phyloP scores from a whole-genome alignment of 495 filamentous ascomycete species.

The Haplographium delicatum region DNA sequence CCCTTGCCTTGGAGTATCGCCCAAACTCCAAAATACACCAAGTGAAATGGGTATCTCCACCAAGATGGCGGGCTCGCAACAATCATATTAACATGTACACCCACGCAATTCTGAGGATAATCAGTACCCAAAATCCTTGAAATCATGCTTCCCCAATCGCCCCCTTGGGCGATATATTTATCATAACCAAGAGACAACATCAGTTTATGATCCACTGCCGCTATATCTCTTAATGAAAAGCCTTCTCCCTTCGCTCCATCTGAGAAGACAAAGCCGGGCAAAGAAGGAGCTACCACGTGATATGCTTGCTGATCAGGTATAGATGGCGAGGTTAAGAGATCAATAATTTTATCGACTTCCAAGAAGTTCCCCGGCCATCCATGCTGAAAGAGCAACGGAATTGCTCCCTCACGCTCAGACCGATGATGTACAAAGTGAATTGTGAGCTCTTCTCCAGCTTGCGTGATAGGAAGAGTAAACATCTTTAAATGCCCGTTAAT shows the following conservation, averaged over 20 bases:
- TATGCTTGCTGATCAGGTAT: slow-evolving; percentile 44
- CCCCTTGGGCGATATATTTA: slow-evolving; percentile 62
- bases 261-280: slow-evolving; percentile 65
- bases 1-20: slow-evolving; percentile 9
- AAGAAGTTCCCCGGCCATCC: slow-evolving; percentile 67
- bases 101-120: slow-evolving; percentile 52
- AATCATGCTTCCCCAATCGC: slow-evolving; percentile 66
- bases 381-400: slow-evolving; percentile 55
- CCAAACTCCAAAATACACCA: slow-evolving; percentile 12
- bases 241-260: slow-evolving; percentile 25
- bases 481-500: slow-evolving; percentile 55
- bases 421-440: slow-evolving; percentile 53
- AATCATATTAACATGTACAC: slow-evolving; percentile 44
- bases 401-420: slow-evolving; percentile 40
- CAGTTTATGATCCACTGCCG: slow-evolving; percentile 53
- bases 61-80: slow-evolving; percentile 3
- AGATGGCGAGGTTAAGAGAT: slow-evolving; percentile 40
- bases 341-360: slow-evolving; percentile 60
- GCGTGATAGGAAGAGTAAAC: slow-evolving; percentile 41
- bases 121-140: slow-evolving; percentile 49
- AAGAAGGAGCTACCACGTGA: slow-evolving; percentile 60
- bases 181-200: slow-evolving; percentile 62
- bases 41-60: slow-evolving; percentile 9
- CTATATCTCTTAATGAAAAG: slow-evolving; percentile 55
- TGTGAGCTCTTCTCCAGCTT: slow-evolving; percentile 41